These are phyloP conservation scores for Penicillium tannophilum DNA, from an alignment of 495 filamentous ascomycete species.

Conservation along the genomic window DNA sequence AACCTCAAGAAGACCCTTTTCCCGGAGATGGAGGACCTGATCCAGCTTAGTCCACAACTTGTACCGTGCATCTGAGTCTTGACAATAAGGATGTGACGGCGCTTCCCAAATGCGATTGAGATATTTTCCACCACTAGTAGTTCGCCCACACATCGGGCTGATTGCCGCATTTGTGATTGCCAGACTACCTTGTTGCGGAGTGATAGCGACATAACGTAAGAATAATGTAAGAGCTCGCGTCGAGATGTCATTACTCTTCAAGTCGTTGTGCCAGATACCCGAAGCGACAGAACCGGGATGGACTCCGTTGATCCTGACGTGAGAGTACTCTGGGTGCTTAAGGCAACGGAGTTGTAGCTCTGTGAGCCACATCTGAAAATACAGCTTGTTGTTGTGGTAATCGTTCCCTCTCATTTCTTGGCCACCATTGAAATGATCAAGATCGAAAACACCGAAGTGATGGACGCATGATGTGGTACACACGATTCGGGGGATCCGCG, in stretches of 20 bases:
- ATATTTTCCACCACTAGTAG: conserved; percentile 28
- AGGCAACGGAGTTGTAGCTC: conserved; percentile 28
- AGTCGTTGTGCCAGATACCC: conserved; percentile 21
- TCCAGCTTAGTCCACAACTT: conserved; percentile 25
- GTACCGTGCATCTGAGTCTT: conserved; percentile 17
- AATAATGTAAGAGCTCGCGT: conserved; percentile 5
- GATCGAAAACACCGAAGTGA: conserved; percentile 21
- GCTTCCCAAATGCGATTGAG: conserved; percentile 35
- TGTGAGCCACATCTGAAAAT: conserved; percentile 28
- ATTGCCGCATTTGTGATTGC: conserved; percentile 29
- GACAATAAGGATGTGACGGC: conserved; percentile 15
- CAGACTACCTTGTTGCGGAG: conserved; percentile 27
- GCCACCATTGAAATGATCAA: conserved; percentile 14
- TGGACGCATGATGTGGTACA: conserved; percentile 33
- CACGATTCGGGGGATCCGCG: conserved; percentile 23
- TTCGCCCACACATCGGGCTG: conserved; percentile 20
- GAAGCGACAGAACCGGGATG: conserved; percentile 29
- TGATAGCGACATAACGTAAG: conserved; percentile 21
- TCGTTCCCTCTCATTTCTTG: conserved; percentile 7
- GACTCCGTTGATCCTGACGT: conserved; percentile 32
- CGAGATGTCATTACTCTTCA: background rate
- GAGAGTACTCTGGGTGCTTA: conserved; percentile 22
- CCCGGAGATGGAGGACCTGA: conserved; percentile 18
- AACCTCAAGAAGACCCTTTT: conserved; percentile 8
- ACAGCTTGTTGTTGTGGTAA: conserved; percentile 32